phyloP scores from a whole-genome alignment of 1,284 basidiomycete genomes.

The Papiliotrema terrestris region DNA sequence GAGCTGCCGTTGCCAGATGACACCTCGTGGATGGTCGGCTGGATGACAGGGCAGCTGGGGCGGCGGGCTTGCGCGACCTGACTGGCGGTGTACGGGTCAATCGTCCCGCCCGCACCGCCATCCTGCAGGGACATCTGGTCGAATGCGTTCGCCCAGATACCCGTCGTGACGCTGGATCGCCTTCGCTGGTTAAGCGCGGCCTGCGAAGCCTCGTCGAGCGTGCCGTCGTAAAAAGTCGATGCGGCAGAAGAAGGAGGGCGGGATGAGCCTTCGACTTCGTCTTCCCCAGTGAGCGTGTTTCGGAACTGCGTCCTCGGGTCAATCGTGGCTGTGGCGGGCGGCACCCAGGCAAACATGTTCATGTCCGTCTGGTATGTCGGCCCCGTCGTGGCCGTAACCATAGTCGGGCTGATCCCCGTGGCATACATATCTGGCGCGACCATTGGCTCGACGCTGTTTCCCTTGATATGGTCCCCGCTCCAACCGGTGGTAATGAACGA shows the following conservation, averaged over 20 bases:
- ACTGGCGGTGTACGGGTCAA: slow-evolving; percentile 13
- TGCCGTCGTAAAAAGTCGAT: slow-evolving; percentile 10
- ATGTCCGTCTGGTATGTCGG: not conserved
- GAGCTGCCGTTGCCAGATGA: slow-evolving; percentile 6
- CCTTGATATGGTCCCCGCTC: not conserved
- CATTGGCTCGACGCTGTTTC: not conserved
- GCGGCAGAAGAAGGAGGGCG: slow-evolving; percentile 12
- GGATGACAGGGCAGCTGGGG: slow-evolving; percentile 18
- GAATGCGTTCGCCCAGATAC: slow-evolving; percentile 40
- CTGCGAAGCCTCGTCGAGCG: slow-evolving; percentile 7
- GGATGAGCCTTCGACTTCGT: slow-evolving; percentile 4
- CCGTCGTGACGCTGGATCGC: slow-evolving; percentile 23
- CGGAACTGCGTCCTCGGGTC: slow-evolving; percentile 10
- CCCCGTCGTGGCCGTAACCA: not conserved
- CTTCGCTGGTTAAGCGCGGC: slow-evolving; percentile 15
- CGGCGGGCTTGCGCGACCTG: slow-evolving; percentile 12
- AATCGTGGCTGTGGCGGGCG: slow-evolving; percentile 4
- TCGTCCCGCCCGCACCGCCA: not conserved
- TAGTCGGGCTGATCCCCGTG: not conserved
- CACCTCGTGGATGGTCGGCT: not conserved
- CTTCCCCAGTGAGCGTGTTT: not conserved
- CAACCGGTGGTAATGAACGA: not conserved
- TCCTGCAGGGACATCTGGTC: slow-evolving; percentile 41
- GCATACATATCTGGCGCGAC: not conserved
- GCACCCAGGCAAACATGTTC: slow-evolving; percentile 1